Percentiles rank a stretch among this genome's conserved stretches.
These are phyloP conservation scores for Pythium pectinolyticum DNA, from an alignment of 352 stramenopile genomes.

Conservation along the genomic window DNA sequence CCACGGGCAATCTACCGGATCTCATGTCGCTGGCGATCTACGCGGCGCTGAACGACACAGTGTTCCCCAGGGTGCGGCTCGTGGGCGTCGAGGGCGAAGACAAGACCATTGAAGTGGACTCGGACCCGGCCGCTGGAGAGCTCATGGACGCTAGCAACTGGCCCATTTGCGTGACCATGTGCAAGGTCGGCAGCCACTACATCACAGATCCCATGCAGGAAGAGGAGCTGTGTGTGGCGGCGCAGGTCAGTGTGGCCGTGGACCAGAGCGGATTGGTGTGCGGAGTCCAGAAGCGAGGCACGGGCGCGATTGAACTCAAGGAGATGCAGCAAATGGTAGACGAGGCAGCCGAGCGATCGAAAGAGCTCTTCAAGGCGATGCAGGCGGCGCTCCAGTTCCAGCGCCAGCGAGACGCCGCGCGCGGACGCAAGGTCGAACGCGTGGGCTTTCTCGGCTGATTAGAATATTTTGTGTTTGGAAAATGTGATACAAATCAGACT, in stretches of 20 bases:
- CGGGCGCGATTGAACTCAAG: slow-evolving; percentile 63
- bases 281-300: slow-evolving; percentile 74
- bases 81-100: slow-evolving; percentile 74
- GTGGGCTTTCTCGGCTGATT: slow-evolving; percentile 72
- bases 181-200: slow-evolving; percentile 70
- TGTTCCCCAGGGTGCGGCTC: slow-evolving; percentile 70
- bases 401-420: slow-evolving; percentile 42
- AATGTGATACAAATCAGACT: slow-evolving; percentile 2
- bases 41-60: slow-evolving; percentile 74
- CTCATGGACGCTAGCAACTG: slow-evolving; percentile 56
- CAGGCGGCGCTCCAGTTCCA: slow-evolving; percentile 51
- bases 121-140: slow-evolving; percentile 56
- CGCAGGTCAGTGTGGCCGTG: slow-evolving; percentile 72
- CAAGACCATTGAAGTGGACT: slow-evolving; percentile 77
- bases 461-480: slow-evolving; percentile 4
- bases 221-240: slow-evolving; percentile 75
- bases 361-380: slow-evolving; percentile 64
- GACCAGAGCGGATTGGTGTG: slow-evolving; percentile 60
- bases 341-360: slow-evolving; percentile 59
- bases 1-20: slow-evolving; percentile 68
- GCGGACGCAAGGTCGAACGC: slow-evolving; percentile 53
- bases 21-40: slow-evolving; percentile 82
- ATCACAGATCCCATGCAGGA: slow-evolving; percentile 71
- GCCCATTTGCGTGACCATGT: slow-evolving; percentile 75
- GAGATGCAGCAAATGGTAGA: slow-evolving; percentile 85